These are phyloP conservation scores for Cyclostephanos tholiformis DNA, from an alignment of 108 stramenopile genomes.

Conservation along the genomic window DNA sequence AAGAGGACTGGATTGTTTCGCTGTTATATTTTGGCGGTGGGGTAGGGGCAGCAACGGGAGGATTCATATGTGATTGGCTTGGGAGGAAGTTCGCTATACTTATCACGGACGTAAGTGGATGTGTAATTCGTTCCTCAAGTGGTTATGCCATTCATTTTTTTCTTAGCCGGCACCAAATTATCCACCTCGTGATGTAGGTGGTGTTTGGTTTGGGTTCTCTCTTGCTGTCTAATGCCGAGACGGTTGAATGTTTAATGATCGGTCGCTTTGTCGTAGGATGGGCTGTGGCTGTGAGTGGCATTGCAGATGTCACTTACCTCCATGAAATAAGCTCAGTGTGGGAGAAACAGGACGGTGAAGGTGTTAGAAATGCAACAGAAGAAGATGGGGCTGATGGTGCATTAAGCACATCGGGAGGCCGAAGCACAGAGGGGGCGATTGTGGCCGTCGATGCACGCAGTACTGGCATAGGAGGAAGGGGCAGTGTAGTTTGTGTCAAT, in stretches of 20 bases:
- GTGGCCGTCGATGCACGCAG: conserved; percentile 1
- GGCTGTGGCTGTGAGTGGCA: conserved; percentile 69
- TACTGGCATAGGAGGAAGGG: conserved; percentile 46
- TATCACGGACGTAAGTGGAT: conserved; percentile 52
- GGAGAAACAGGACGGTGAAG: conserved; percentile 16
- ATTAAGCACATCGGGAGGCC: not conserved
- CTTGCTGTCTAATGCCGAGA: conserved; percentile 42
- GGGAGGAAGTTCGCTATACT: conserved; percentile 66
- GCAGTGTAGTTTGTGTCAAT: conserved; percentile 75
- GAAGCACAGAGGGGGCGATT: not conserved
- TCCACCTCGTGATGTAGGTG: not conserved
- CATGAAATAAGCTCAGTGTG: conserved; percentile 67
- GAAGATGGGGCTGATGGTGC: not conserved
- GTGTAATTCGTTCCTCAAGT: not conserved
- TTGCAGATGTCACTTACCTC: conserved; percentile 74
- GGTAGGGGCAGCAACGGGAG: conserved; percentile 68
- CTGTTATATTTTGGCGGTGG: conserved; percentile 72
- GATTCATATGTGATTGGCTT: conserved; percentile 61
- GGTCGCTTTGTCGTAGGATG: conserved; percentile 72
- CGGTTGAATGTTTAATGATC: conserved; percentile 39
- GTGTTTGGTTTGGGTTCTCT: conserved; percentile 64
- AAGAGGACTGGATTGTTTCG: conserved; percentile 65
- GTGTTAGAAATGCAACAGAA: not conserved
- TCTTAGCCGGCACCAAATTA: not conserved
- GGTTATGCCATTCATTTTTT: not conserved